Base-by-base conservation (phyloP, 208 protist species). In the Leishmania braziliensis region DNA sequence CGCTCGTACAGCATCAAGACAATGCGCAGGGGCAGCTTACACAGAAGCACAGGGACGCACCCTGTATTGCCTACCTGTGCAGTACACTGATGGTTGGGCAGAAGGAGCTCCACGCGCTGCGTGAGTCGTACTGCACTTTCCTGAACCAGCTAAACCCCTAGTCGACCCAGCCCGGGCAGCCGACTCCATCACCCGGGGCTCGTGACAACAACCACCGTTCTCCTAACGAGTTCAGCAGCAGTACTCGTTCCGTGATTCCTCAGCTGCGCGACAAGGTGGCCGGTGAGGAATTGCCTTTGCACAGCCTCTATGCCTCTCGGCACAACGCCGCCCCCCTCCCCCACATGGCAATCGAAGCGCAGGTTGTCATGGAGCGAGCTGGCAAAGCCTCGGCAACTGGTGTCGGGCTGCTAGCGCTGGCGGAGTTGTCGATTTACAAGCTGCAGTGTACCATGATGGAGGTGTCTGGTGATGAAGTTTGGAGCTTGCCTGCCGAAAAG, bases 401-500 rank as follows among this genome's bases (percentile, higher is more conserved):
- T 46, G 43, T 46, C 43, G 68, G 39, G 36, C 16, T 75, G 14
- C 50, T 68, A 5, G 77, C 77, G 48, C 53, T 75, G 8, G 60
- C 50, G 50, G 9, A 69, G 43, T 33, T 33, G 53, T 54, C 77
- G 5, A 75, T 80, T 51, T 80, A 54, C 39, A 69, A 80, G 53
- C 63, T 93, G 23, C 79, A 77, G 51, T 91, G 85, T 66, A 83
- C 81, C 26, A 89, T 95, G 89, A 77, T 92, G 18, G 92, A 94
- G 79, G 73, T 96, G 33, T 93, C 94, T 81, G 86, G 85, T 63
- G 92, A 95, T 69, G 87, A 85, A 58, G 85, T 93, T 69, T 66
- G 76, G 26, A 89, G 93, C 75, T 76, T 95, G 48, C 84, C 93
- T 12, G 84, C 86, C 20, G 72, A 63, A 18, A 85, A 78, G 53